These are phyloP conservation scores for Lactuca sativa DNA, from an alignment of 129 eudicot genomes.

Conservation along the genomic window DNA sequence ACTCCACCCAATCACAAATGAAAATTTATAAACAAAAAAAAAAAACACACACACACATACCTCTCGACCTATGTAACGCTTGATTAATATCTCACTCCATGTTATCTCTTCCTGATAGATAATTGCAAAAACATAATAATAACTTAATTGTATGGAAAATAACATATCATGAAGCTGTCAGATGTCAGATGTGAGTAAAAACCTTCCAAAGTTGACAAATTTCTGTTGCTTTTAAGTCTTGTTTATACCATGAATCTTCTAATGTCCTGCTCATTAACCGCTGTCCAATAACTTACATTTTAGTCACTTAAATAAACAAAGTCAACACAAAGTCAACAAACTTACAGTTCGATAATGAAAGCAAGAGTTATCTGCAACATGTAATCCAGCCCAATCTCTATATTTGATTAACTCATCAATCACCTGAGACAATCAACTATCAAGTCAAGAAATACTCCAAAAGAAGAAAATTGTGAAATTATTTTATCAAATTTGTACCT, in stretches of 20 bases:
- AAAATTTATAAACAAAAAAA: neutral
- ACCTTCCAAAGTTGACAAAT: slow-evolving; percentile 65
- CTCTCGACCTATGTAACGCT: slow-evolving; percentile 80
- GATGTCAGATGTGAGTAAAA: neutral
- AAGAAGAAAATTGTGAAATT: neutral
- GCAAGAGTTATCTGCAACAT: slow-evolving; percentile 92
- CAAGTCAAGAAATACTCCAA: neutral
- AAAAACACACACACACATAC: slow-evolving; percentile 31
- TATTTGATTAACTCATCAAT: slow-evolving; percentile 49
- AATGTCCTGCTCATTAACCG: slow-evolving; percentile 62
- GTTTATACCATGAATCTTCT: slow-evolving; percentile 38
- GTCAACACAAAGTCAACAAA: neutral
- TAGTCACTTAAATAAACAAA: slow-evolving; percentile 10
- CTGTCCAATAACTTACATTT: slow-evolving; percentile 50
- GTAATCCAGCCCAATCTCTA: slow-evolving; percentile 84
- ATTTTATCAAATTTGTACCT: slow-evolving; percentile 44
- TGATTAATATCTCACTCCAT: slow-evolving; percentile 65
- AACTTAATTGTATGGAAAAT: neutral
- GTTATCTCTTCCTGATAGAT: slow-evolving; percentile 68
- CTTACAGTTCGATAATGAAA: slow-evolving; percentile 87
- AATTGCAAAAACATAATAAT: slow-evolving; percentile 7
- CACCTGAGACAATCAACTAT: slow-evolving; percentile 39
- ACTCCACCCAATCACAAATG: neutral
- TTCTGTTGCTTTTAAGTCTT: slow-evolving; percentile 42
- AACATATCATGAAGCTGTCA: neutral